Evolutionary conservation across 352 stramenopile species (phyloP).

Genomic region (Globisporangium splendens): DNA sequence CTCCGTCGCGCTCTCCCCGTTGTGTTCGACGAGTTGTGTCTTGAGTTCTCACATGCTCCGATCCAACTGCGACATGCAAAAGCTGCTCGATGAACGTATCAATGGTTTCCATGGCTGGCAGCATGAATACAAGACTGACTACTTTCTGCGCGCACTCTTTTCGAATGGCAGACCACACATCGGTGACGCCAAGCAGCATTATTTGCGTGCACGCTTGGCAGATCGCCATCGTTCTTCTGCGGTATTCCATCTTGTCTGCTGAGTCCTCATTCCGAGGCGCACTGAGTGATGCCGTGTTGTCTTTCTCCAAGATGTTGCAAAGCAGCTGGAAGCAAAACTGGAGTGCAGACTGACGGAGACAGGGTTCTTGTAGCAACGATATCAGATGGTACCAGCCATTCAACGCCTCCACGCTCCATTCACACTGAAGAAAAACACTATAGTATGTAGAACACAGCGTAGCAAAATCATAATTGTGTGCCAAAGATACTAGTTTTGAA

Average conservation of each 20-base stretch:
- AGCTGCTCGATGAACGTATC: slow-evolving; percentile 42
- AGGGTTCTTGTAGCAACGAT: slow-evolving; percentile 32
- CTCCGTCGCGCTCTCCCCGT: slow-evolving; percentile 51
- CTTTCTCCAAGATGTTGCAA: not conserved
- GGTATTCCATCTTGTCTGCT: too few relatives aligned
- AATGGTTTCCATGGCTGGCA: slow-evolving; percentile 26
- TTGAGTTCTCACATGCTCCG: slow-evolving; percentile 16
- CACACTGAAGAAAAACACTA: slow-evolving; percentile 12
- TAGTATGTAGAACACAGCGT: too few relatives aligned
- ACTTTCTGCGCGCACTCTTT: slow-evolving; percentile 36
- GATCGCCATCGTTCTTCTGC: too few relatives aligned
- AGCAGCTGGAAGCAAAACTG: slow-evolving; percentile 30
- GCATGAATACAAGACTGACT: slow-evolving; percentile 20
- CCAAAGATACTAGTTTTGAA: not conserved
- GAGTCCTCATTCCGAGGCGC: not conserved
- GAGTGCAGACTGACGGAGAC: slow-evolving; percentile 32
- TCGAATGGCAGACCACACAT: slow-evolving; percentile 70
- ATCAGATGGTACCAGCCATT: slow-evolving; percentile 17
- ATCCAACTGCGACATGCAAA: slow-evolving; percentile 29
- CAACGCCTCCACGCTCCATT: slow-evolving; percentile 18
- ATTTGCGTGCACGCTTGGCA: slow-evolving; percentile 11
- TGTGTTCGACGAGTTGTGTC: slow-evolving; percentile 21
- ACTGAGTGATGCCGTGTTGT: not conserved
- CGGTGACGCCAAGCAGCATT: slow-evolving; percentile 45
- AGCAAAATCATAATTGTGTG: not conserved